Evolutionary conservation across 106 monocot genomes (phyloP).

Genomic region (Amphibolis antarctica): DNA sequence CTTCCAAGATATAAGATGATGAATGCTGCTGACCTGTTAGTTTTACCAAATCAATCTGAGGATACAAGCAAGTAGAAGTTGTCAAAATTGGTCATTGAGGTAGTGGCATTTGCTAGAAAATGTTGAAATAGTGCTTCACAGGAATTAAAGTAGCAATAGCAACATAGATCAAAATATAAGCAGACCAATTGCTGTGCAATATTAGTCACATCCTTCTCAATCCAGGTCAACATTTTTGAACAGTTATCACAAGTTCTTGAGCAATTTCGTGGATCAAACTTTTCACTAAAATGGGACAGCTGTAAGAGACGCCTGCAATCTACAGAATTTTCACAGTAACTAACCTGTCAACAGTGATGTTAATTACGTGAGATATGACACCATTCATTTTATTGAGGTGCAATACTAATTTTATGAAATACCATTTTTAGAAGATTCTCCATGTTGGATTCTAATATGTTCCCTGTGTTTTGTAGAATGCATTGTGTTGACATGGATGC

Average conservation of each 20-base stretch:
- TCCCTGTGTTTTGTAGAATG: slow-evolving; percentile 22
- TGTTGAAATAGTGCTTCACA: background rate
- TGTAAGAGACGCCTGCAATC: slow-evolving; percentile 88
- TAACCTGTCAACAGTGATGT: slow-evolving; percentile 38
- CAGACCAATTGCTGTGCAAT: slow-evolving; percentile 79
- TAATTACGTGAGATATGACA: background rate
- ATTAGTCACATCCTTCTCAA: slow-evolving; percentile 67
- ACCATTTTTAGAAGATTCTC: slow-evolving; percentile 86
- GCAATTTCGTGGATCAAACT: slow-evolving; percentile 72
- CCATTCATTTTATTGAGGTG: background rate
- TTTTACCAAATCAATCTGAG: slow-evolving; percentile 71
- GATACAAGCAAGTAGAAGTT: background rate
- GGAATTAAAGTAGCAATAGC: background rate
- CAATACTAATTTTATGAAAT: background rate
- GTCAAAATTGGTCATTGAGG: background rate
- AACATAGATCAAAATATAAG: background rate
- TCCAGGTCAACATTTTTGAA: slow-evolving; percentile 42
- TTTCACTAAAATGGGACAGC: slow-evolving; percentile 91
- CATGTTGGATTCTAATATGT: slow-evolving; percentile 60
- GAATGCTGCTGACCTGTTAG: slow-evolving; percentile 55
- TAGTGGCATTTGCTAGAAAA: background rate
- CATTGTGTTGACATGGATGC: slow-evolving; percentile 23
- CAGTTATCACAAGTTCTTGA: slow-evolving; percentile 87
- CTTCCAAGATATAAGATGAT: slow-evolving; percentile 68
- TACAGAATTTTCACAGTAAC: slow-evolving; percentile 89